Base-by-base conservation (phyloP, 306 rosid species). In the Vigna trinervia region DNA sequence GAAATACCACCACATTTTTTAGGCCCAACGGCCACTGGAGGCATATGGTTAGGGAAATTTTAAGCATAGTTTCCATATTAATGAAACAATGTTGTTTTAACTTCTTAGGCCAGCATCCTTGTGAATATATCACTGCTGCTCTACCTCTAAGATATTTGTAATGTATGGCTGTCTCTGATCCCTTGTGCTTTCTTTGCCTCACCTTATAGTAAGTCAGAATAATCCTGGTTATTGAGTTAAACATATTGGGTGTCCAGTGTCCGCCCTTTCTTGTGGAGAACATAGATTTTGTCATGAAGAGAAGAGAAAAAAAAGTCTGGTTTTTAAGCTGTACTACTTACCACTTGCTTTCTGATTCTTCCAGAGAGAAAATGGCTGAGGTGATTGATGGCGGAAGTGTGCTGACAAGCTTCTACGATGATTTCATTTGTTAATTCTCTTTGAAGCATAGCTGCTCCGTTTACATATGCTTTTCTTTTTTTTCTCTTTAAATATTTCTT, bases 311-410 rank as follows among this genome's bases (percentile, higher is more conserved):
- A 68, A 34, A 28, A 56, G 48, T 36, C n/a, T 80, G 48, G 52
- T 46, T 57, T 63, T 9, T 66, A 12, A 69, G 65, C 56, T 15
- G 7, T n/a, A 12, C 67, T 58, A 51, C 85, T 84, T 12, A 85
- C 69, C 76, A n/a, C 73, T 82, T 78, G 51, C 65, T 69, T 76
- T 79, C 28, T 85, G 65, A 70, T 82, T 78, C 56, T 80, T 87
- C 75, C 97, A 93, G 97, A 93, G 87, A 93, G 89, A 83, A 90
- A 85, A 80, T 93, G 97, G 97, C 90, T 88, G 78, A 89, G 96
- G 82, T 93, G 88, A 84, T 58, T 32, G 52, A 74, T 60, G 75
- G 75, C 60, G 41, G 69, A 83, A 71, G 59, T 51, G 78, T 67
- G 50, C 50, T 75, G 64, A 78, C 47, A 73, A 65, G 61, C 64